Evolutionary conservation across 2,329 filamentous ascomycete species (phyloP).

Genomic region (Dothideomycetes sp.): DNA sequence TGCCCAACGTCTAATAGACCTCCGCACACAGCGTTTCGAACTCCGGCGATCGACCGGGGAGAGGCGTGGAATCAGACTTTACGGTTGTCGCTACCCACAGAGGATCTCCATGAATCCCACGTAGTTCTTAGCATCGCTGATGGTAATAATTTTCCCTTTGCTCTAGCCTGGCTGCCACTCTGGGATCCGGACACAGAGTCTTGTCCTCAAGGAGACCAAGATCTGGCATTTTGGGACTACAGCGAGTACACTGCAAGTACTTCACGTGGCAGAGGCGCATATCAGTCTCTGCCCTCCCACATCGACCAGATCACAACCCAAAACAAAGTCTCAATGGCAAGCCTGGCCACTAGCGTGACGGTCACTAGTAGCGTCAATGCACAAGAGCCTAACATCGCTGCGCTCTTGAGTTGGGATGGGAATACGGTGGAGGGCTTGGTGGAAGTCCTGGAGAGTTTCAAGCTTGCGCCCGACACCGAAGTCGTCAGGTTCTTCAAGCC

Average conservation of each 20-base stretch:
- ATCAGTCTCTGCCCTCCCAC: constrained; percentile 65
- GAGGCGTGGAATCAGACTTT: constrained; percentile 84
- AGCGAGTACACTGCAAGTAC: constrained; percentile 80
- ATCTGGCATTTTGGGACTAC: constrained; percentile 74
- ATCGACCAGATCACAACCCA: constrained; percentile 9
- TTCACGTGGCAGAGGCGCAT: constrained; percentile 67
- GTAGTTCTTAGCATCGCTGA: constrained; percentile 84
- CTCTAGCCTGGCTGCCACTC: constrained; percentile 81
- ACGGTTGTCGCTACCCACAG: constrained; percentile 63
- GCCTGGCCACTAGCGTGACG: constrained; percentile 51
- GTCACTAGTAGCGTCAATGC: constrained; percentile 46
- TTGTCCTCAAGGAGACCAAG: constrained; percentile 36
- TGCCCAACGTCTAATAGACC: constrained; percentile 73
- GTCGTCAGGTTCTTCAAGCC: constrained; percentile 78
- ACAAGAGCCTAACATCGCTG: constrained; percentile 65
- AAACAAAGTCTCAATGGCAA: constrained; percentile 58
- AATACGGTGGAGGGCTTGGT: constrained; percentile 9
- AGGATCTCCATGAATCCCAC: constrained; percentile 73
- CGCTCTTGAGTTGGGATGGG: constrained; percentile 70
- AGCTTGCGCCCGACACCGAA: constrained; percentile 94
- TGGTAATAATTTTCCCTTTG: constrained; percentile 77
- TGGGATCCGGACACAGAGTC: constrained; percentile 62
- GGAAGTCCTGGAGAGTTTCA: constrained; percentile 62
- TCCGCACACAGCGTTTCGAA: constrained; percentile 77
- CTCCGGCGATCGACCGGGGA: constrained; percentile 65